These are phyloP conservation scores for Hyaloscypha hepaticicola DNA, from an alignment of 495 filamentous ascomycete genomes.

Conservation along the genomic window DNA sequence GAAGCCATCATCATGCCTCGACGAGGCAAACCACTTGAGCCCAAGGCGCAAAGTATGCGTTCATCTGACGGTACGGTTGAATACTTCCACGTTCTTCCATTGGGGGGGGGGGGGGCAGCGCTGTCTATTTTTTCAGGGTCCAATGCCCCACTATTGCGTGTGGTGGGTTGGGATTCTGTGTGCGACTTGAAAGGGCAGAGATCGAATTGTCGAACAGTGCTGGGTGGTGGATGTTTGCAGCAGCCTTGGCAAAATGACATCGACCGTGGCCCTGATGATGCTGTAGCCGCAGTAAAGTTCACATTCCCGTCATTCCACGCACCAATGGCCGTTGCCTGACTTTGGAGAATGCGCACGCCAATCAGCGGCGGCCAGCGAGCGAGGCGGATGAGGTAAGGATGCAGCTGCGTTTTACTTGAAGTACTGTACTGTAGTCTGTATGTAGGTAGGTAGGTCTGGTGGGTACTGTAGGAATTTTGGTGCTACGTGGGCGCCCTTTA, in stretches of 20 bases:
- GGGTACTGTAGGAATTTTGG: neutral
- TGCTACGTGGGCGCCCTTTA: neutral
- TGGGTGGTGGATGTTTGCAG: neutral
- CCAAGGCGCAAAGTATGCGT: constrained; percentile 5
- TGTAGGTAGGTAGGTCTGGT: too few species aligned
- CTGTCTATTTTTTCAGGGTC: constrained; percentile 4
- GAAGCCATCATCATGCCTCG: constrained; percentile 2
- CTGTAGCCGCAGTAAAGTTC: neutral
- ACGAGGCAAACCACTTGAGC: constrained; percentile 4
- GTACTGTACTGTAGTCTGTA: too few species aligned
- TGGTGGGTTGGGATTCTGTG: neutral
- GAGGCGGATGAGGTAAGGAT: neutral
- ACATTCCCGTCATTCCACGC: too few species aligned
- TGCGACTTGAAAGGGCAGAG: neutral
- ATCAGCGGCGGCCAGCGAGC: neutral
- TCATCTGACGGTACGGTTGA: neutral
- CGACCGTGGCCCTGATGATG: neutral
- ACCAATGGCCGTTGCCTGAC: too few species aligned
- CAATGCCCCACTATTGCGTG: neutral
- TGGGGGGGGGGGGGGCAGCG: neutral
- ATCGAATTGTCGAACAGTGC: too few species aligned
- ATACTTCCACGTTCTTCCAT: neutral
- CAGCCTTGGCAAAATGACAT: neutral
- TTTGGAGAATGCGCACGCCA: neutral
- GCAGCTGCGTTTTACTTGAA: neutral